Evolutionary conservation across 2,329 filamentous ascomycete genomes (phyloP), one percentile per base, ranked within the genome.

Genomic region (Metarhizium brunneum): DNA sequence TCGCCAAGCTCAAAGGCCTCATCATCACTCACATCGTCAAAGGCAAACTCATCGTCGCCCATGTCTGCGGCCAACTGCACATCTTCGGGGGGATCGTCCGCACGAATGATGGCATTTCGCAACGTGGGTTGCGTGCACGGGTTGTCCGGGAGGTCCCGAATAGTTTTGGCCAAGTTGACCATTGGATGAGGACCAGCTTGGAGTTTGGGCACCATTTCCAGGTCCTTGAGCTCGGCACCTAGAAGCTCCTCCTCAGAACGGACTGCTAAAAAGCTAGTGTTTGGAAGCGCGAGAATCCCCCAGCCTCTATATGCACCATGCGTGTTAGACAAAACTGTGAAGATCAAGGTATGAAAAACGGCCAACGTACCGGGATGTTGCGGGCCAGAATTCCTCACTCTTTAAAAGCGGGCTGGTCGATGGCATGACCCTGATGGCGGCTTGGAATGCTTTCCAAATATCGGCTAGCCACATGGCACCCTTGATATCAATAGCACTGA

Each of bases 401-500:
- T 58, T 64, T 49, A 64, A 50, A 40, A 58, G 43, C 56, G 49
- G 45, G 42, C 54, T 56, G 14, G 18, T 47, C 32, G 51, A 57
- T 3, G 59, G 57, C 6, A 40, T 54, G 18, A 73, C 60, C 4
- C 63, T 60, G 14, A 71, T 58, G 10, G 63, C 61, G 0, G 64
- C 62, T 53, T 65, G 62, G 11, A 50, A 55, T 2, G 65, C 56
- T 40, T 69, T 71, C 80, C 79, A 83, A 14, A 84, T 80, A 47
- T 80, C 70, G 47, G 79, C 69, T 13, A 82, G 57, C 75, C 77
- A 83, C 6, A 74, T 62, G 10, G 60, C 65, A 1, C 78, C 80
- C 11, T 66, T 62, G 43, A 83, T 77, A 48, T 83, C 80, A 29
- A 80, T 65, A 1, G 76, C 80, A 29, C 74, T 71, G 1, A 83